phyloP scores from a whole-genome alignment of 805 yeast species.

The Candida coleopterorum region DNA sequence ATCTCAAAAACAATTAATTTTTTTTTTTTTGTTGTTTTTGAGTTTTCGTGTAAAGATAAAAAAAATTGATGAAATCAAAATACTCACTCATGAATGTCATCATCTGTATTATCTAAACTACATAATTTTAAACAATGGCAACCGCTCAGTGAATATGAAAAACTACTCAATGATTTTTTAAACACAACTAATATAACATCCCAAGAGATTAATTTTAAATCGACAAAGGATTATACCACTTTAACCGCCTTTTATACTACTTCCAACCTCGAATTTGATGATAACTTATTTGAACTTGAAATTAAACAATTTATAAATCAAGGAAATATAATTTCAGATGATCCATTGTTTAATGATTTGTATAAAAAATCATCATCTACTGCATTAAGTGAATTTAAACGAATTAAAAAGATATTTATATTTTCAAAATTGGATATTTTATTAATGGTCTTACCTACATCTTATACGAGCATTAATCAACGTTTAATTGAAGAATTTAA shows the following conservation, averaged over 20 bases:
- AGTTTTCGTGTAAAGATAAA: background rate
- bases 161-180: background rate
- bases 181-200: background rate
- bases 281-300: background rate
- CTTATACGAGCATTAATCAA: background rate
- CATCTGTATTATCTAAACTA: background rate
- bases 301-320: background rate
- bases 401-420: background rate
- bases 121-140: slow-evolving; percentile 4
- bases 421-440: slow-evolving; percentile 1
- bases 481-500: background rate
- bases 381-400: slow-evolving; percentile 1
- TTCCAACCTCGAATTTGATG: background rate
- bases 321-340: background rate
- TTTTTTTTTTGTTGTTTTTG: background rate
- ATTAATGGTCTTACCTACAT: background rate
- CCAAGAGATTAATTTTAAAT: background rate
- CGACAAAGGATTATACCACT: background rate
- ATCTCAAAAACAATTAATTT: too few species aligned
- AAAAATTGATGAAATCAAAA: too few species aligned
- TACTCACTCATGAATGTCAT: background rate
- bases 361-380: background rate
- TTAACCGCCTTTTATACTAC: slow-evolving; percentile 1
- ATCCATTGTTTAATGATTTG: background rate
- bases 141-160: slow-evolving; percentile 1